Evolutionary conservation across 441 rosid genomes (phyloP), one percentile per base, ranked within the genome.

Genomic region (Syzygium malaccense): DNA sequence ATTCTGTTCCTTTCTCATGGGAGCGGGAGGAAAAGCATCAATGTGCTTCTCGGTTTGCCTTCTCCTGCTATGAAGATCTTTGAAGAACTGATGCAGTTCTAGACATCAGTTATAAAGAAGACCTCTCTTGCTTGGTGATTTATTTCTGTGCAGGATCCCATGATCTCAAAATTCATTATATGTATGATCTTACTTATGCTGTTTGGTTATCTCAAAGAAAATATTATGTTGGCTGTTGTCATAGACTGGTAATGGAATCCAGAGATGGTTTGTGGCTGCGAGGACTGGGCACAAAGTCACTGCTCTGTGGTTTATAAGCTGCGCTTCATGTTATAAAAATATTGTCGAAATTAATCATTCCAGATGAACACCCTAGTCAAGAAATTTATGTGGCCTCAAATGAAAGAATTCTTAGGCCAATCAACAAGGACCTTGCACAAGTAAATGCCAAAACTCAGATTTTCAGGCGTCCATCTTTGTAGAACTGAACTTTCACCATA

Each of bases 21-120:
- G 48, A 93, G 92, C 84, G 92, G 95, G 89, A 96, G 96, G 91
- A 95, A 90, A 91, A 95, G 94, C 94, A 94, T 96, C 45, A 97
- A 97, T 89, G 96, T 97, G 92, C 96, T 97, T 89, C 91, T 96
- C 87, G 99, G 98, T 8, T 92, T 96, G 94, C 99, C 99, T 28
- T 93, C 94, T 92, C 91, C 95, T 88, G 93, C 98, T 87, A 95
- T 95, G 99, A 92, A 94, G 75, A 92, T 91, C 90, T 96, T 96
- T 89, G 91, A 95, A 89, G 94, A 95, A 89, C 88, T 92, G 87
- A 93, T 96, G 92, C 86, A 91, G 88, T 88, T 95, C 86, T 85
- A 75, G 83, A 75, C 83, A 37, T 71, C 83, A 11, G 51, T 71
- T 11, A 75, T 23, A 45, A 28, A 75, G 83, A 75, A 75, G 83